Percentiles rank a stretch among this genome's conserved stretches.
Conservation (phyloP, 1,139 yeast species). For the Arxiozyma bovina region DNA sequence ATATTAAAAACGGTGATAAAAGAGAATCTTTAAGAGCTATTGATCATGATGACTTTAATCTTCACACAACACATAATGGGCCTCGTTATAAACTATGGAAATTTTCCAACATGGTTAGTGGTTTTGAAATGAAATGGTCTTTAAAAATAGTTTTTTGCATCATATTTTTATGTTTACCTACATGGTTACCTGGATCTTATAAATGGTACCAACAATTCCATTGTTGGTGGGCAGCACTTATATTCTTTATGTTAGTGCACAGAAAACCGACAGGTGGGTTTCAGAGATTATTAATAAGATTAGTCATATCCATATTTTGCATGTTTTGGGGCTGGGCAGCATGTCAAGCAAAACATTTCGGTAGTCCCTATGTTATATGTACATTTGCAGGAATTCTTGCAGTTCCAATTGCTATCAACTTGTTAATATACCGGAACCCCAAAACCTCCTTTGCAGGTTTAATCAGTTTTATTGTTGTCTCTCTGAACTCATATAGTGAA, state of each 20-base stretch:
- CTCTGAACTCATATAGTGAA: slow-evolving; percentile 29
- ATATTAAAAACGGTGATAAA: slow-evolving; percentile 8
- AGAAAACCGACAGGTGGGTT: slow-evolving; percentile 40
- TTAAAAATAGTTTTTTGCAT: slow-evolving; percentile 34
- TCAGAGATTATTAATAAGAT: slow-evolving; percentile 32
- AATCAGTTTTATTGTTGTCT: slow-evolving; percentile 35
- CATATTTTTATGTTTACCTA: slow-evolving; percentile 36
- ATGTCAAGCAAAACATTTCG: slow-evolving; percentile 33
- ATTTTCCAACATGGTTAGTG: slow-evolving; percentile 30
- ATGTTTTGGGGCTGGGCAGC: slow-evolving; percentile 42
- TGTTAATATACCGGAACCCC: slow-evolving; percentile 31
- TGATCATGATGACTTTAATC: slow-evolving; percentile 35
- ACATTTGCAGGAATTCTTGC: slow-evolving; percentile 35
- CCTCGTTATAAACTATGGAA: slow-evolving; percentile 35
- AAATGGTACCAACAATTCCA: slow-evolving; percentile 37
- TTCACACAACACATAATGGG: slow-evolving; percentile 32
- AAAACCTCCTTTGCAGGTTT: slow-evolving; percentile 39
- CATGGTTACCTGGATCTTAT: slow-evolving; percentile 35
- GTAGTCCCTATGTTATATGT: slow-evolving; percentile 35
- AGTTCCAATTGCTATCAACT: slow-evolving; percentile 32
- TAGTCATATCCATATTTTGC: slow-evolving; percentile 34
- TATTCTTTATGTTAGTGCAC: slow-evolving; percentile 35
- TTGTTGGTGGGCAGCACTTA: slow-evolving; percentile 38
- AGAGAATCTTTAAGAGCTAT: slow-evolving; percentile 28
- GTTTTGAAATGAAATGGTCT: slow-evolving; percentile 38